Evolutionary conservation across 2,329 filamentous ascomycete species (phyloP).

Genomic region (Xylaria sp.): DNA sequence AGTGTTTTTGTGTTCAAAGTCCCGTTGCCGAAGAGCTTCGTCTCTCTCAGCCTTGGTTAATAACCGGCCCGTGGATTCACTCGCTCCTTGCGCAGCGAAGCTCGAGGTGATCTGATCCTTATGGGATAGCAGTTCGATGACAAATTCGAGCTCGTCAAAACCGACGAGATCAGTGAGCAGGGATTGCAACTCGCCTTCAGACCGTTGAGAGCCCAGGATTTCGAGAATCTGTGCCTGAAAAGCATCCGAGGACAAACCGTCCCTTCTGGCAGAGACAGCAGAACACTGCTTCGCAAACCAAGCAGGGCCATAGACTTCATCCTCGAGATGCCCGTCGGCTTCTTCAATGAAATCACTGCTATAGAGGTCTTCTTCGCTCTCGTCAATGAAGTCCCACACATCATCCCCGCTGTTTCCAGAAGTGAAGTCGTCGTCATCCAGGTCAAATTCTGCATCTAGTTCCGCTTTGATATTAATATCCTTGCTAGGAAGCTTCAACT

Average conservation of each 20-base stretch:
- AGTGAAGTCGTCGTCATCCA: constrained; percentile 60
- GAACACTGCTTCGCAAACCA: constrained; percentile 77
- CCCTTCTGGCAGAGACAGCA: constrained; percentile 64
- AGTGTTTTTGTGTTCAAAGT: constrained; percentile 82
- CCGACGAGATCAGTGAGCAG: constrained; percentile 87
- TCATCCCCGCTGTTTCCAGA: constrained; percentile 72
- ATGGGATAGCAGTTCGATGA: constrained; percentile 85
- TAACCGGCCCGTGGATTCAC: constrained; percentile 54
- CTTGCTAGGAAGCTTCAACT: constrained; percentile 58
- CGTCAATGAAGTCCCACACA: constrained; percentile 90
- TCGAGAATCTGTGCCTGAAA: constrained; percentile 78
- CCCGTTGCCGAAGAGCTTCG: constrained; percentile 72
- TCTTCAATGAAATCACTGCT: constrained; percentile 67
- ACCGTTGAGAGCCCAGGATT: constrained; percentile 66
- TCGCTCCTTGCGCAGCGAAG: constrained; percentile 39
- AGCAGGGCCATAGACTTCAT: constrained; percentile 53
- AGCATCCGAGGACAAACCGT: constrained; percentile 68
- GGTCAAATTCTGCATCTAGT: constrained; percentile 63
- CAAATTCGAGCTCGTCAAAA: constrained; percentile 90
- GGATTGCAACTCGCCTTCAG: constrained; percentile 89
- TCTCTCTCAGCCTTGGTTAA: constrained; percentile 78
- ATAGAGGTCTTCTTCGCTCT: constrained; percentile 66
- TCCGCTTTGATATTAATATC: constrained; percentile 46
- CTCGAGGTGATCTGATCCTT: constrained; percentile 66
- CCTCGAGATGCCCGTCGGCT: constrained; percentile 32